Evolutionary conservation across 2,329 filamentous ascomycete species (phyloP), one percentile per base, ranked within the genome.

Genomic region (Drechslerella stenobrocha): DNA sequence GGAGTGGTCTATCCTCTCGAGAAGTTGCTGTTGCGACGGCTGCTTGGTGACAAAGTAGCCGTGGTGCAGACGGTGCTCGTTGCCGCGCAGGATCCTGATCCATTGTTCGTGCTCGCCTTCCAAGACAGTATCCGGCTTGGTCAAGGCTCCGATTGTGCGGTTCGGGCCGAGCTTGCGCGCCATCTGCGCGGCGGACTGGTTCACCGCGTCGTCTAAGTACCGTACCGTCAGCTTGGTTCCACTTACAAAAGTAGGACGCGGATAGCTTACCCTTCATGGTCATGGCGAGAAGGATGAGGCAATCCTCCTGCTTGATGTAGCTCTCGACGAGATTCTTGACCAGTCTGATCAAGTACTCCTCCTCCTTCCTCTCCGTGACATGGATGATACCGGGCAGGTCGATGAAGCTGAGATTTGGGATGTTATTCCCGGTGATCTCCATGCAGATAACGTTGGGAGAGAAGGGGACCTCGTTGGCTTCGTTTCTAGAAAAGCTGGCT

Each of bases 41-140:
- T 73, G 72, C 28, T 72, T 72, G 4, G 72, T 73, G 3, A 73
- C 71, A 35, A 73, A 73, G 23, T 73, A 73, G 13, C 72, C 72
- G 24, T 73, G 72, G 11, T 57, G 69, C 2, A 73, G 56, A 11
- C 70, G 65, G 28, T 73, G 72, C n/a, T 72, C 70, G 20, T 70
- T 64, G 0, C 72, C 71, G 4, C 71, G 72, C 8, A 73, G 65
- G 18, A 73, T 73, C 18, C 70, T 71, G 15, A 73, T 64, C 72
- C 72, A 73, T 24, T 73, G 72, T 2, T 70, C 65, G 9, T 72
- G 70, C 24, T 73, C 72, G 1, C 71, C 70, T 2, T 67, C 70
- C 8, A 67, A 52, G 32, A 73, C 70, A 1, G 71, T 73, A 26
- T 73, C 72, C 2, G 72, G 72, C 32, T 73, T 73, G 4, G 72